A percentile compares a stretch with the other conserved stretches of the same genome.
Conservation (phyloP, 108 stramenopile species). For the Parietichytrium sp. region DNA sequence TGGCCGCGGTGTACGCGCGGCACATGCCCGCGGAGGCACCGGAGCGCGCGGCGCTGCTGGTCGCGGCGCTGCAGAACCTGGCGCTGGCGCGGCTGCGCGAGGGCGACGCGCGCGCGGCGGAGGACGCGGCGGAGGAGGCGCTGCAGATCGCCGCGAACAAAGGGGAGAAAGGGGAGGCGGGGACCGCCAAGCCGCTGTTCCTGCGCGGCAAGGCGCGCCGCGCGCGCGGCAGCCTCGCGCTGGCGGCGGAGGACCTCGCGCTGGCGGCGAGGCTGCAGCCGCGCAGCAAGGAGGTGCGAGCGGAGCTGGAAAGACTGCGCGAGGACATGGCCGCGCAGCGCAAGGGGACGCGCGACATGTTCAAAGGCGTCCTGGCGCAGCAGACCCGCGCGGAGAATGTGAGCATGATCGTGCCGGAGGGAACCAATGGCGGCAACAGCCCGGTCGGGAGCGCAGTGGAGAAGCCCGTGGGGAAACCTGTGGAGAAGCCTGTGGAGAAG, state of each 20-base stretch:
- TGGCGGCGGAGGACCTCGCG: neutral
- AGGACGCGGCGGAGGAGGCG: neutral
- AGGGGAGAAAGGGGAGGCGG: too few species aligned
- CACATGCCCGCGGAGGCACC: neutral
- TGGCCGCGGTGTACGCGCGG: neutral
- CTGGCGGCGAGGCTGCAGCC: neutral
- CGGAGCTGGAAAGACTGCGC: slow-evolving; percentile 4
- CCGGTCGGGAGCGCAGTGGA: neutral
- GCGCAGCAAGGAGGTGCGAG: neutral
- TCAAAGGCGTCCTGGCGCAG: neutral
- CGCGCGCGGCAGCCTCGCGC: neutral
- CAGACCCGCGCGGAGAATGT: too few species aligned
- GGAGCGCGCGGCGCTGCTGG: neutral
- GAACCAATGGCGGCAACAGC: neutral
- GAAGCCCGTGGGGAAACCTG: too few species aligned
- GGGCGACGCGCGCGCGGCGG: neutral
- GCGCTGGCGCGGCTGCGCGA: slow-evolving; percentile 10
- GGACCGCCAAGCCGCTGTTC: slow-evolving; percentile 5
- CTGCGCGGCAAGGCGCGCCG: neutral
- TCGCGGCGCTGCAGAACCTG: neutral
- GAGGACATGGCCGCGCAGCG: neutral
- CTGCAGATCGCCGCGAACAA: slow-evolving; percentile 17
- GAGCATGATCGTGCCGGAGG: neutral
- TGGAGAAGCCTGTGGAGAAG: too few species aligned
- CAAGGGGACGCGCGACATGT: neutral